Percentiles rank a stretch among this genome's conserved stretches.
These are phyloP conservation scores for Penicillium maclennaniae DNA, from an alignment of 495 filamentous ascomycete species.

Conservation along the genomic window DNA sequence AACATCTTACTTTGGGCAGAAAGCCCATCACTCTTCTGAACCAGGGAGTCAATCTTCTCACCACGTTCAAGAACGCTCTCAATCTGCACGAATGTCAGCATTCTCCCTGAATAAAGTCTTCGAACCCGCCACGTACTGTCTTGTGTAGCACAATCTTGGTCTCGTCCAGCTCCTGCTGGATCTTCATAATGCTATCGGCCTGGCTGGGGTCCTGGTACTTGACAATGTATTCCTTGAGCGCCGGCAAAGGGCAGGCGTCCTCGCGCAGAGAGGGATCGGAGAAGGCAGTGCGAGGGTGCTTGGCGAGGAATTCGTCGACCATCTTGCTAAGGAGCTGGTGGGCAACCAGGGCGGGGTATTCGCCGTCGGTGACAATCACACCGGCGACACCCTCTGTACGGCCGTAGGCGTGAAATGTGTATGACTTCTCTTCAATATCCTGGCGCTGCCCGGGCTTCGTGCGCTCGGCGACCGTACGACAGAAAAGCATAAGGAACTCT, in stretches of 20 bases:
- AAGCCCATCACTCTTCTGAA: slow-evolving; percentile 82
- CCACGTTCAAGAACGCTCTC: slow-evolving; percentile 77
- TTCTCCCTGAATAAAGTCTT: not conserved
- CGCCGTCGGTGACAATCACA: slow-evolving; percentile 83
- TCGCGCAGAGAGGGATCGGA: slow-evolving; percentile 43
- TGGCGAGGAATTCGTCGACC: slow-evolving; percentile 85
- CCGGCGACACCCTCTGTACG: slow-evolving; percentile 83
- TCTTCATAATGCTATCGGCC: slow-evolving; percentile 88
- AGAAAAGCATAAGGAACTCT: slow-evolving; percentile 54
- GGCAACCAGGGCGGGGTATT: slow-evolving; percentile 88
- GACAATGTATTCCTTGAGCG: slow-evolving; percentile 73
- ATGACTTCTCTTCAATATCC: slow-evolving; percentile 80
- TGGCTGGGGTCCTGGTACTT: slow-evolving; percentile 88
- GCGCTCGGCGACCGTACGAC: slow-evolving; percentile 68
- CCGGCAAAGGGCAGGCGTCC: slow-evolving; percentile 53
- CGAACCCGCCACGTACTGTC: slow-evolving; percentile 46
- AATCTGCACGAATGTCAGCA: slow-evolving; percentile 40
- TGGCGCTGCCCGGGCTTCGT: slow-evolving; percentile 84
- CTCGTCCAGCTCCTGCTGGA: slow-evolving; percentile 95
- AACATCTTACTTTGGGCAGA: slow-evolving; percentile 95
- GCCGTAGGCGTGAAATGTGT: slow-evolving; percentile 79
- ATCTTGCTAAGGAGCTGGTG: slow-evolving; percentile 91
- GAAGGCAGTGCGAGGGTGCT: slow-evolving; percentile 67
- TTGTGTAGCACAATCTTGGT: slow-evolving; percentile 97
- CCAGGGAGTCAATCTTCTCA: slow-evolving; percentile 87